These are phyloP conservation scores for Russula abietina DNA, from an alignment of 768 basidiomycete genomes.

Conservation along the genomic window DNA sequence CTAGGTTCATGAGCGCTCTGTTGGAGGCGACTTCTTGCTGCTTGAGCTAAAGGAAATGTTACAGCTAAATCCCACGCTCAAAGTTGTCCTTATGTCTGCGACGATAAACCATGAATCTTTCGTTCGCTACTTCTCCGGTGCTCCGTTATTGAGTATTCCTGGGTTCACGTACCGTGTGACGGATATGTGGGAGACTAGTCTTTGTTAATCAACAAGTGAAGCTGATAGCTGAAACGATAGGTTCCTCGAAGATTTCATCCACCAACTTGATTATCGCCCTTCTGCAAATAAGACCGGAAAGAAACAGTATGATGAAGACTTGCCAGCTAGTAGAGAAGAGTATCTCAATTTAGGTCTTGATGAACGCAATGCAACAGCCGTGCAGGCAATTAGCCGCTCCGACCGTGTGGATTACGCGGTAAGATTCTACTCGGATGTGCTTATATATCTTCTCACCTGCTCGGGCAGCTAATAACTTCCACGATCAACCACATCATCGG, in stretches of 20 bases:
- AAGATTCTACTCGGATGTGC: slow-evolving; percentile 4
- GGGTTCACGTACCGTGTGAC: slow-evolving; percentile 74
- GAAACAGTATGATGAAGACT: slow-evolving; percentile 19
- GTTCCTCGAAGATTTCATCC: slow-evolving; percentile 23
- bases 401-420: slow-evolving; percentile 74
- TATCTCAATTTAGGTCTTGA: slow-evolving; percentile 49
- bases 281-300: slow-evolving; percentile 7
- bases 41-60: slow-evolving; percentile 78
- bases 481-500: slow-evolving; percentile 58
- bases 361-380: slow-evolving; percentile 42
- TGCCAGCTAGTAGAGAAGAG: slow-evolving; percentile 30
- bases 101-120: slow-evolving; percentile 92
- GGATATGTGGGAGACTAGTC: slow-evolving; percentile 48
- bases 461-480: slow-evolving; percentile 34
- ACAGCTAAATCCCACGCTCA: slow-evolving; percentile 54
- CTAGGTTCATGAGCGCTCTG: slow-evolving; percentile 86
- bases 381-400: slow-evolving; percentile 55
- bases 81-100: slow-evolving; percentile 87
- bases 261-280: slow-evolving; percentile 16
- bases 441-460: neutral
- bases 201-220: neutral
- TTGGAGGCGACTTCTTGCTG: slow-evolving; percentile 86
- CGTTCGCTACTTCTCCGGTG: slow-evolving; percentile 71
- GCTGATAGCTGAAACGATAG: slow-evolving; percentile 11
- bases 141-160: slow-evolving; percentile 78